phyloP scores from a whole-genome alignment of 2,329 filamentous ascomycete species.

The Penicillium janthinellum region DNA sequence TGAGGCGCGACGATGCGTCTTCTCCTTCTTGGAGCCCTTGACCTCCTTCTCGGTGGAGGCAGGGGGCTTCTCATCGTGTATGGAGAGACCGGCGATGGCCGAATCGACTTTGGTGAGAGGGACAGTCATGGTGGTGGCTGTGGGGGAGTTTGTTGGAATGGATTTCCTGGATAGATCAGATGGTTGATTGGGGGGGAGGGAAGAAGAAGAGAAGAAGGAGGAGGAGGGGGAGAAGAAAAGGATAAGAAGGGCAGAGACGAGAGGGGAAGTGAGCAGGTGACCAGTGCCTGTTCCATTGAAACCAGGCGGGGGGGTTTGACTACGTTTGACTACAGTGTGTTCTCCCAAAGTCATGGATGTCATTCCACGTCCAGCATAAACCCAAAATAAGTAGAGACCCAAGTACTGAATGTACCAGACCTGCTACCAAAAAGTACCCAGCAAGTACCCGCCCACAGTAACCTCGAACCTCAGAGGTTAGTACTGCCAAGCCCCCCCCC shows the following conservation, averaged over 20 bases:
- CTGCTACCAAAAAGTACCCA: too few relatives aligned
- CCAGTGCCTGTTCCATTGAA: conserved; percentile 14
- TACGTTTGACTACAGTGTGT: too few relatives aligned
- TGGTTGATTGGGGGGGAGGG: conserved; percentile 5
- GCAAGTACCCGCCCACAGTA: too few relatives aligned
- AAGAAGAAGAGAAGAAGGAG: conserved; percentile 9
- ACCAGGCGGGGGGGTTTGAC: neutral
- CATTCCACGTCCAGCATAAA: conserved; percentile 16
- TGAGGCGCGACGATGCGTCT: conserved; percentile 68
- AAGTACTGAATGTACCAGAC: neutral
- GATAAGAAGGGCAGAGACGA: conserved; percentile 12
- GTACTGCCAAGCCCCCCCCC: neutral
- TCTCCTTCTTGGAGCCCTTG: conserved; percentile 55
- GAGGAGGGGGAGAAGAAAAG: conserved; percentile 10
- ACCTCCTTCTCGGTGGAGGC: conserved; percentile 35
- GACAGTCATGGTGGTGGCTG: conserved; percentile 54
- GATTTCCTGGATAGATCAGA: conserved; percentile 6
- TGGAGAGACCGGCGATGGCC: conserved; percentile 76
- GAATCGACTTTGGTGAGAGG: conserved; percentile 89
- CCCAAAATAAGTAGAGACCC: neutral
- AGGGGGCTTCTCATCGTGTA: conserved; percentile 61
- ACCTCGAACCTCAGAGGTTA: too few relatives aligned
- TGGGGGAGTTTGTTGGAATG: neutral
- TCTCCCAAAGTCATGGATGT: conserved; percentile 25
- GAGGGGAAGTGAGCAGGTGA: conserved; percentile 35